Evolutionary conservation across 2,329 filamentous ascomycete species (phyloP).

Genomic region (Canariomyces notabilis): DNA sequence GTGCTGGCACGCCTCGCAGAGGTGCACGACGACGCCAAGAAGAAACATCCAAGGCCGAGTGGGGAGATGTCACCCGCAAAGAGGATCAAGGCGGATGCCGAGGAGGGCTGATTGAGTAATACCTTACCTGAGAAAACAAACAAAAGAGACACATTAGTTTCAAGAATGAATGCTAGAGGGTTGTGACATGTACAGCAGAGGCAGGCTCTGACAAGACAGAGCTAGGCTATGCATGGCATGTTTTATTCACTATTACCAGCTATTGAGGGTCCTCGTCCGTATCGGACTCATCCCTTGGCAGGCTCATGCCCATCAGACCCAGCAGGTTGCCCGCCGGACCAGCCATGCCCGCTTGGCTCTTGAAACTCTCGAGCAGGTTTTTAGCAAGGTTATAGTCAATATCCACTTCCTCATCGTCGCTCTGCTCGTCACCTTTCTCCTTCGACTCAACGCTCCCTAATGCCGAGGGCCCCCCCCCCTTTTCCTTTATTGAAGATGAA

Average conservation of each 20-base stretch:
- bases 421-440: conserved; percentile 30
- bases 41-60: conserved; percentile 33
- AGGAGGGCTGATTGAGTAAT: conserved; percentile 1
- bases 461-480: conserved; percentile 18
- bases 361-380: conserved; percentile 89
- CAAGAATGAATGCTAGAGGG: too few relatives aligned
- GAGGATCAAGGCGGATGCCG: conserved; percentile 31
- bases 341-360: conserved; percentile 77
- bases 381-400: conserved; percentile 84
- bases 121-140: background rate
- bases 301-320: conserved; percentile 73
- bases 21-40: conserved; percentile 32
- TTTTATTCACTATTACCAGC: too few relatives aligned
- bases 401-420: conserved; percentile 58
- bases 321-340: conserved; percentile 87
- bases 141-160: too few relatives aligned
- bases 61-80: conserved; percentile 43
- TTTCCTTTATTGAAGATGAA: conserved; percentile 24
- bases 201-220: background rate
- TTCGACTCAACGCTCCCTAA: conserved; percentile 13
- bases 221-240: too few relatives aligned
- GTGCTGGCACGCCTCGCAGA: conserved; percentile 43
- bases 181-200: too few relatives aligned
- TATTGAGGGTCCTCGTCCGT: conserved; percentile 28
- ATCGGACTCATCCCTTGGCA: conserved; percentile 74